Evolutionary conservation across 225 moss, liverwort and hornwort species (phyloP).

Genomic region (Neckera pumila): DNA sequence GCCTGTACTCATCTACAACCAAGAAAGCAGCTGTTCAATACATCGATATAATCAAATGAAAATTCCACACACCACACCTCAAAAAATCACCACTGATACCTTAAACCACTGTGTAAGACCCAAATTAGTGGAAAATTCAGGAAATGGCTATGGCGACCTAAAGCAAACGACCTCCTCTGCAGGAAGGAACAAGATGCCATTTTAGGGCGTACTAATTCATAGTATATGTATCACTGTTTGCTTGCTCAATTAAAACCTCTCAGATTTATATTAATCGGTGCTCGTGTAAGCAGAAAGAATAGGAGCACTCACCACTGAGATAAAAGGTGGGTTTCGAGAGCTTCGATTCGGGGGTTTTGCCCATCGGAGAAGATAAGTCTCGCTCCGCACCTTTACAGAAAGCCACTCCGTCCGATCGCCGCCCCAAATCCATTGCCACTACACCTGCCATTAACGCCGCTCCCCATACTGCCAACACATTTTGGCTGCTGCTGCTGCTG

Average conservation of each 20-base stretch:
- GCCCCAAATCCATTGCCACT: constrained; percentile 10
- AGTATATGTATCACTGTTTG: neutral
- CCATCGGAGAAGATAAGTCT: constrained; percentile 34
- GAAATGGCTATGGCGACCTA: neutral
- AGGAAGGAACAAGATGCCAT: neutral
- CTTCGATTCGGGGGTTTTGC: constrained; percentile 34
- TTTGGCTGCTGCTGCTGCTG: neutral
- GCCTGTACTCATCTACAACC: constrained; percentile 67
- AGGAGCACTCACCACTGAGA: constrained; percentile 21
- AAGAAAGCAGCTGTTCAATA: neutral
- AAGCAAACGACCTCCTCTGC: neutral
- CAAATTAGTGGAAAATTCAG: neutral
- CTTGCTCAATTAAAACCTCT: neutral
- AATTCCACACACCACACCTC: neutral
- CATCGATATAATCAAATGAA: neutral
- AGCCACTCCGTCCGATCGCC: neutral
- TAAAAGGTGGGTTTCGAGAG: constrained; percentile 33
- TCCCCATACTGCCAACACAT: neutral
- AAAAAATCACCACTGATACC: neutral
- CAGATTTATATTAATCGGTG: neutral
- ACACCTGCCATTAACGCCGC: constrained; percentile 6
- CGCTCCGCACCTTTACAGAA: constrained; percentile 11
- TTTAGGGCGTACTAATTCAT: neutral
- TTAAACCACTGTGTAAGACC: neutral
- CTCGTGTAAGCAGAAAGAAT: neutral